Evolutionary conservation across 2,329 filamentous ascomycete species (phyloP), one percentile per base, ranked within the genome.

Genomic region (Bimuria novae-zelandiae): DNA sequence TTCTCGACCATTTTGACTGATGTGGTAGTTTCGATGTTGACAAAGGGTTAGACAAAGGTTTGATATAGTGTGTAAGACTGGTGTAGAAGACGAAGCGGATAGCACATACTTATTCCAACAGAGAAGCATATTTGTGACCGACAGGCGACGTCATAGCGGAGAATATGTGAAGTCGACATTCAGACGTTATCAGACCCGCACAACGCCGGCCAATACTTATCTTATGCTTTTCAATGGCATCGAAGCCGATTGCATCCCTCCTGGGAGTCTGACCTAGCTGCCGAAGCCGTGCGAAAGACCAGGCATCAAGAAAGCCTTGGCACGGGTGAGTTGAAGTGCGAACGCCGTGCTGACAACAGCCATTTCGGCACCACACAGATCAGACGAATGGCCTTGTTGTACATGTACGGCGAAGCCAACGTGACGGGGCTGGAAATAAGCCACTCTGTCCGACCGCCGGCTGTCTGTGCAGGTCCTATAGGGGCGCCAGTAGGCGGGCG

Each of bases 1-100:
- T 78, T 77, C 35, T 80, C 74, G 30, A 76, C 71, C 80, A 82
- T 83, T 30, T 32, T 69, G 58, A 54, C 10, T 25, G 36, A n/a
- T n/a, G n/a, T n/a, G n/a, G n/a, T n/a, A 32, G 39, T 30, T 5
- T 12, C 11, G 5, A 7, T 19, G 17, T 32, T 6, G 5, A 11
- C 7, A 19, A 30, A 32, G 4, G 27, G 17, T 3, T 8, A 11
- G 17, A 17, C 1, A 21, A 40, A n/a, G n/a, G n/a, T n/a, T n/a
- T n/a, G n/a, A n/a, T n/a, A n/a, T n/a, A n/a, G n/a, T n/a, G n/a
- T n/a, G n/a, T n/a, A n/a, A 17, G 21, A 30, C 41, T 22, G 29
- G 21, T 1, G 22, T 32, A 22, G 42, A 33, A 41, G 25, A 49
- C 42, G n/a, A 39, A 22, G 37, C 16, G 43, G 14, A 45, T n/a